Conservation (phyloP, 176 grass and related monocot species). For the Triticum dicoccoides region DNA sequence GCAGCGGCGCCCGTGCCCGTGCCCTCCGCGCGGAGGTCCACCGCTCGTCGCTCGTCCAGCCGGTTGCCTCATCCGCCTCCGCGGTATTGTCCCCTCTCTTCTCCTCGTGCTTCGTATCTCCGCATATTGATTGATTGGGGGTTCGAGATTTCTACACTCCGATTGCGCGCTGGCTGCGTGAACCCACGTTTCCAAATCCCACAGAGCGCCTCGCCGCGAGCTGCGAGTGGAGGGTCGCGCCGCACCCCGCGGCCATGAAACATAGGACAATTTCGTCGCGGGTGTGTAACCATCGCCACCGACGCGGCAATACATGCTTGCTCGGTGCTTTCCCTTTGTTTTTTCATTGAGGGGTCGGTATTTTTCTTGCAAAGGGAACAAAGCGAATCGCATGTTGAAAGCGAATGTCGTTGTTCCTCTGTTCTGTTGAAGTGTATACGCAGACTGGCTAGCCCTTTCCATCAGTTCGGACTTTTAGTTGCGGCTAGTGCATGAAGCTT, state of each 20-base stretch:
- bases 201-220: not conserved
- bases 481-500: too few relatives aligned
- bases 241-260: too few relatives aligned
- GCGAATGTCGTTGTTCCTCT: not conserved
- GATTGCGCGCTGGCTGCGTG: not conserved
- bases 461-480: too few relatives aligned
- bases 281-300: not conserved
- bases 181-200: not conserved
- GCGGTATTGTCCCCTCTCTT: constrained; percentile 4
- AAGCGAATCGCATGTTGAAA: not conserved
- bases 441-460: too few relatives aligned
- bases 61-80: not conserved
- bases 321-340: not conserved
- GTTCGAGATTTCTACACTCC: not conserved
- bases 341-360: not conserved
- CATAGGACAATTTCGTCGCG: not conserved
- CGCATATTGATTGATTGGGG: not conserved
- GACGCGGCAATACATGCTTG: not conserved
- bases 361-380: not conserved
- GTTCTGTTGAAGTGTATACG: too few relatives aligned
- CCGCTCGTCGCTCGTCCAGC: not conserved
- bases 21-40: not conserved
- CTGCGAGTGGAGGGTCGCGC: not conserved
- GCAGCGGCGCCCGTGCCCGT: constrained; percentile 19
- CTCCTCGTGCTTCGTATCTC: not conserved